Evolutionary conservation across 1,284 basidiomycete species (phyloP).

Genomic region (Butyriboletus appendiculatus): DNA sequence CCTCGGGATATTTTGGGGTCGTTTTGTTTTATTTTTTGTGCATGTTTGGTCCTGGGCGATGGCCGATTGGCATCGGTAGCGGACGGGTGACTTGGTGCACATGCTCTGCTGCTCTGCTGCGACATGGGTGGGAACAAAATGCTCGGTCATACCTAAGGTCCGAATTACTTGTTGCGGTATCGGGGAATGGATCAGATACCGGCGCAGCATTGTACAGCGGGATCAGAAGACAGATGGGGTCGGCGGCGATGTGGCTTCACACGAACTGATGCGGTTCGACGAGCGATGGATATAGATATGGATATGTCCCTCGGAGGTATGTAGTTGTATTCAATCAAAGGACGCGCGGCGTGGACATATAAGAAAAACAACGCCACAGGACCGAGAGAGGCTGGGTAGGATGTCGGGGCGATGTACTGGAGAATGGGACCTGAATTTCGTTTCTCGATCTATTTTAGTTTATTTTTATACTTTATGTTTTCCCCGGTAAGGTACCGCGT

Average conservation of each 20-base stretch:
- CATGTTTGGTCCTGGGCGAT: not conserved
- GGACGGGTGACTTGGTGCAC: slow-evolving; percentile 28
- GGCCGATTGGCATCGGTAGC: slow-evolving; percentile 14
- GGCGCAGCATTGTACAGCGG: not conserved
- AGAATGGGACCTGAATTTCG: not conserved
- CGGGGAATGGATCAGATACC: slow-evolving; percentile 6
- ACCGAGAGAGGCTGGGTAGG: slow-evolving; percentile 2
- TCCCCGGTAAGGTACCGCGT: not conserved
- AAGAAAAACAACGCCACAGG: too few species aligned
- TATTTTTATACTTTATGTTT: not conserved
- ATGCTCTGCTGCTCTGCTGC: slow-evolving; percentile 13
- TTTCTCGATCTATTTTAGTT: slow-evolving; percentile 10
- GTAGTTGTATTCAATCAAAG: slow-evolving; percentile 5
- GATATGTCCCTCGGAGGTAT: slow-evolving; percentile 6
- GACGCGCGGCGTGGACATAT: not conserved
- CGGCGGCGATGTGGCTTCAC: slow-evolving; percentile 14
- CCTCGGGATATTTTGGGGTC: slow-evolving; percentile 7
- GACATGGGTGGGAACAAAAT: slow-evolving; percentile 1
- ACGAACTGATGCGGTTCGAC: not conserved
- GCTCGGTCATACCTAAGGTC: not conserved
- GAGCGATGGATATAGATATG: not conserved
- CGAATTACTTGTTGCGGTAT: not conserved
- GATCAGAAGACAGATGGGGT: slow-evolving; percentile 8
- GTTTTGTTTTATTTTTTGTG: not conserved
- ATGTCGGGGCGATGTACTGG: slow-evolving; percentile 1